A percentile compares a stretch with the other conserved stretches of the same genome.
These are phyloP conservation scores for Globisporangium irregulare DNA, from an alignment of 352 stramenopile species.

Conservation along the genomic window DNA sequence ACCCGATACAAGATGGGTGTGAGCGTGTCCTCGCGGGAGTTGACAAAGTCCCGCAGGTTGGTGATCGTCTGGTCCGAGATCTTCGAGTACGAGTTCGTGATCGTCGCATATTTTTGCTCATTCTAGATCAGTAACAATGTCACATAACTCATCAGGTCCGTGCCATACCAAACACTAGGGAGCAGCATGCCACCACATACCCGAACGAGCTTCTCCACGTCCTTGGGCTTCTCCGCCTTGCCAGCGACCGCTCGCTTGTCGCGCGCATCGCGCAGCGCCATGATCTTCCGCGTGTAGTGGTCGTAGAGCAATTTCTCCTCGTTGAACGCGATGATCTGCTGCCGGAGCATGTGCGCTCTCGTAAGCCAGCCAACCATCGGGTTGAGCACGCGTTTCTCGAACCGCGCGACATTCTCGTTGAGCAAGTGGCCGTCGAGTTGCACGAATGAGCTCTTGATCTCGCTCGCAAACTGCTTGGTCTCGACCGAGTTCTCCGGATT, in stretches of 20 bases:
- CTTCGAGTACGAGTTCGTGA: conserved; percentile 66
- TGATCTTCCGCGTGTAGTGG: conserved; percentile 80
- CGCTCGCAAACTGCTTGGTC: conserved; percentile 58
- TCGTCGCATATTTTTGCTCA: conserved; percentile 70
- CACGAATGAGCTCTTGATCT: conserved; percentile 58
- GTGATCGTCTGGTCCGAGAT: conserved; percentile 57
- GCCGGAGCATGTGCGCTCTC: conserved; percentile 37
- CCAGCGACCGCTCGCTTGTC: conserved; percentile 53
- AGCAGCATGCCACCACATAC: conserved; percentile 17
- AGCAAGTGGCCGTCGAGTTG: conserved; percentile 58
- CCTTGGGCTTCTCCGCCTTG: conserved; percentile 67
- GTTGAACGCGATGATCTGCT: conserved; percentile 47
- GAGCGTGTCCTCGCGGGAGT: conserved; percentile 54
- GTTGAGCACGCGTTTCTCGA: conserved; percentile 62
- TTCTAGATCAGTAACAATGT: conserved; percentile 27
- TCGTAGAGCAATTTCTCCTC: conserved; percentile 72
- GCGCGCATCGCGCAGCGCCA: conserved; percentile 50
- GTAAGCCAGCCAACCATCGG: conserved; percentile 58
- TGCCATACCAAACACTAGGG: neutral
- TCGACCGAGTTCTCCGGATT: conserved; percentile 38
- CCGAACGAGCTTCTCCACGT: conserved; percentile 74
- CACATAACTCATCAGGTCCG: neutral
- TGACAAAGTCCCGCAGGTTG: conserved; percentile 59
- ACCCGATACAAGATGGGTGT: conserved; percentile 60
- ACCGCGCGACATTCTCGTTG: conserved; percentile 42